Base-by-base conservation (phyloP, 495 filamentous ascomycete species). In the Hypoxylon perforatum region DNA sequence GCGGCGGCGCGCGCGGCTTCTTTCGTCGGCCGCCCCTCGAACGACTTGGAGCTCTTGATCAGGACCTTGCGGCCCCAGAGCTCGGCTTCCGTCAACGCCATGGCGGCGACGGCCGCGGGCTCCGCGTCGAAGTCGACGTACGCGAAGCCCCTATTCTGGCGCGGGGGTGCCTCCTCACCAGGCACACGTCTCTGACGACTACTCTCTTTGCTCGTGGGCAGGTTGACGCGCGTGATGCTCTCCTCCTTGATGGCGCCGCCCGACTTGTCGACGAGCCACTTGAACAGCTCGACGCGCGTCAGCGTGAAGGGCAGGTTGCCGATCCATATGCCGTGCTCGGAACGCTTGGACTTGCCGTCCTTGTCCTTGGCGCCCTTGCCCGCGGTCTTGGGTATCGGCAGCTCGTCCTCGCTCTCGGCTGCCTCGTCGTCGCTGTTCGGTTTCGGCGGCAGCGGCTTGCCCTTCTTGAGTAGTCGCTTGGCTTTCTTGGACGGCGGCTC, bases 401-500 rank as follows among this genome's bases (percentile, higher is more conserved):
- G 59, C 3, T 73, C 62, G 50, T 78, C 77, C 21, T 73, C 61
- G 21, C 63, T 71, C 12, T 77, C 61, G 8, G 77, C 78, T 15
- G 77, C 78, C n/a, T 80, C 78, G 49, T 81, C 80, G 73, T 73
- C 76, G 28, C 73, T 80, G 10, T 65, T 77, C 41, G 66, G 76
- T 60, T 75, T 84, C 44, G 61, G 61, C 14, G 78, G 80, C 0
- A 82, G 70, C 0, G 79, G 76, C 70, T 90, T 90, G 63, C 85
- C 85, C 79, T 93, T 96, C 74, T 93, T 95, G 39, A 92, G 87
- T 44, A 87, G 86, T 55, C 93, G 91, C 61, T 90, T 81, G 56
- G 89, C 90, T 77, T 95, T 97, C 76, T 97, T 98, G 41, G 96
- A 98, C 4, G 91, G 91, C 11, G 95, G 95, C 73, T 97, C 93